Evolutionary conservation across 345 rosid genomes (phyloP).

Genomic region (Salix exigua): DNA sequence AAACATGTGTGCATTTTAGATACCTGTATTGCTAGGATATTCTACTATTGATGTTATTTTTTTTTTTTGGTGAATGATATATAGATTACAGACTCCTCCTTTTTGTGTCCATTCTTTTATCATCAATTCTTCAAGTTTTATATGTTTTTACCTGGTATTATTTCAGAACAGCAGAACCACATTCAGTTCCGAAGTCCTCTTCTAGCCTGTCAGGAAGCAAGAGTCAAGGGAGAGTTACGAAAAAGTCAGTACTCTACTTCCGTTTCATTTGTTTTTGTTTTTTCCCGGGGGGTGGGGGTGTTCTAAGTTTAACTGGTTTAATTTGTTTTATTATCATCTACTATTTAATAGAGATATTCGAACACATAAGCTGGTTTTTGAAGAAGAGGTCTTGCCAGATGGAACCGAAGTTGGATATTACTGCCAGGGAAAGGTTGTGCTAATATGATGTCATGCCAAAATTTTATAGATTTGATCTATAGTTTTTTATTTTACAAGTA

Average conservation of each 20-base stretch:
- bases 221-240: constrained; percentile 68
- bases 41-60: background rate
- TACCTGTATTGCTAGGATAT: background rate
- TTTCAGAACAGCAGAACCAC: constrained; percentile 50
- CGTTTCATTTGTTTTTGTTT: background rate
- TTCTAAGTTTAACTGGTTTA: constrained; percentile 5
- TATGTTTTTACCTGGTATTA: constrained; percentile 5
- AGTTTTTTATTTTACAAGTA: constrained; percentile 21
- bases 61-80: background rate
- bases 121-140: background rate
- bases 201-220: constrained; percentile 37
- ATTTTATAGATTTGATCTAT: constrained; percentile 2
- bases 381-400: constrained; percentile 74
- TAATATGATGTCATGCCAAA: constrained; percentile 4
- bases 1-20: background rate
- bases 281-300: background rate
- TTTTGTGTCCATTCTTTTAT: background rate
- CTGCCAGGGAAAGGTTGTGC: constrained; percentile 67
- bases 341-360: constrained; percentile 65
- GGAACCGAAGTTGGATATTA: constrained; percentile 90
- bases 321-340: constrained; percentile 4
- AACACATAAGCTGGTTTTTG: constrained; percentile 82
- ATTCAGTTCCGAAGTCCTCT: constrained; percentile 27
- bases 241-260: constrained; percentile 49
- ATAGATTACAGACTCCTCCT: background rate